Conservation (phyloP, 2,329 filamentous ascomycete genomes). For the Verticillium nubilum region DNA sequence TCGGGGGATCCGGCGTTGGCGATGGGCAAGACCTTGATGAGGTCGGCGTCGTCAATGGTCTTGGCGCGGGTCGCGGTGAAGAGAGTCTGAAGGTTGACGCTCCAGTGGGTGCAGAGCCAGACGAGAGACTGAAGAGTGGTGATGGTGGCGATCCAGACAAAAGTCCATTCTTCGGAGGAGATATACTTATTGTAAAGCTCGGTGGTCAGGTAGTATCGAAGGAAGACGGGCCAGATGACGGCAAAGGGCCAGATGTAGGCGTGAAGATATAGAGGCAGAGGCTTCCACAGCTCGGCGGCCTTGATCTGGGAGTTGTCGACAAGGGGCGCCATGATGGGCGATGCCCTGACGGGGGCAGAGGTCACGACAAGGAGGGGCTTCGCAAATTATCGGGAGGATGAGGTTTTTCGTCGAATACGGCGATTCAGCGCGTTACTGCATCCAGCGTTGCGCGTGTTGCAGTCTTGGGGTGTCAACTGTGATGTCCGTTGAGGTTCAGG, state of each 20-base stretch:
- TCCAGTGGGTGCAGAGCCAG: slow-evolving; percentile 98
- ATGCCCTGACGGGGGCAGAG: background rate
- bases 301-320: slow-evolving; percentile 90
- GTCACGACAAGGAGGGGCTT: background rate
- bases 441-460: background rate
- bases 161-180: slow-evolving; percentile 93
- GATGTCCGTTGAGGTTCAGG: background rate
- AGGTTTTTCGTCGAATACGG: too few species aligned
- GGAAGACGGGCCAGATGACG: slow-evolving; percentile 87
- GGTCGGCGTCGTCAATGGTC: slow-evolving; percentile 65
- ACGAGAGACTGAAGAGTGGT: slow-evolving; percentile 80
- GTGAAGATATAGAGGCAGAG: slow-evolving; percentile 74
- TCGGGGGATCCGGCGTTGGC: slow-evolving; percentile 86
- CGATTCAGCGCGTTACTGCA: background rate
- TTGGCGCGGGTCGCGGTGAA: slow-evolving; percentile 74
- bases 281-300: slow-evolving; percentile 81
- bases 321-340: slow-evolving; percentile 62
- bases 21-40: slow-evolving; percentile 90
- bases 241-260: slow-evolving; percentile 91
- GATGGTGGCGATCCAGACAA: slow-evolving; percentile 87
- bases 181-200: slow-evolving; percentile 89
- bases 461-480: background rate
- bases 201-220: slow-evolving; percentile 77
- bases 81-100: slow-evolving; percentile 73
- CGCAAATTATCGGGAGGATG: background rate